Base-by-base conservation (phyloP, 2,329 filamentous ascomycete species). In the Cadophora malorum region DNA sequence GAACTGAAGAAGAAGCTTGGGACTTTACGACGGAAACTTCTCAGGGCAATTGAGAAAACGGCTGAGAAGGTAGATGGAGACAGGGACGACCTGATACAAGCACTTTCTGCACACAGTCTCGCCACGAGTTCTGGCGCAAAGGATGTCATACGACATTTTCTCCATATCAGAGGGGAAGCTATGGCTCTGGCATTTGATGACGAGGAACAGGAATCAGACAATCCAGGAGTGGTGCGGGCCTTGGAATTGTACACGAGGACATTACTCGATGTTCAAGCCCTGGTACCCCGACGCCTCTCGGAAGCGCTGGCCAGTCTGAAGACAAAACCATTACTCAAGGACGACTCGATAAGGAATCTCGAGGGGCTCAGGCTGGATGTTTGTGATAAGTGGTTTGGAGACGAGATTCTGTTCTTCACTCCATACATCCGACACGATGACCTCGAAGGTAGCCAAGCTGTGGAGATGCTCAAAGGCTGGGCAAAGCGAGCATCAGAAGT, bases 401-500 rank as follows among this genome's bases (percentile, higher is more conserved):
- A 94, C 8, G 93, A 96, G 69, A 91, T 97, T 52, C 88, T 87
- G 58, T 91, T 91, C 71, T 97, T 96, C 76, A 95, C 90, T 0
- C 94, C 94, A 0, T 97, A 93, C 81, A 91, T 96, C 45, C 89
- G 92, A 35, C 90, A 96, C 74, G 92, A 94, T 72, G 91, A 96
- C 72, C 79, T 92, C 4, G 86, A 89, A 28, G 87, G 85, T 23
- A 79, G 82, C 28, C 85, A 88, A 69, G 86, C 87, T 0, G 83
- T 85, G 52, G 85, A 87, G 1, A 87, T 87, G 78, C 83, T 93
- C 16, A 84, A 83, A 25, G 78, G 77, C 33, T 94, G 91, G 91
- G 88, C 88, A 0, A 83, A 83, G 62, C 83, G 84, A 62, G 88
- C 88, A 1, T 86, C 87, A 21, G 80, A 85, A 55, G 82, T 85